Conservation (phyloP, 768 basidiomycete species). For the Serendipita sp. region DNA sequence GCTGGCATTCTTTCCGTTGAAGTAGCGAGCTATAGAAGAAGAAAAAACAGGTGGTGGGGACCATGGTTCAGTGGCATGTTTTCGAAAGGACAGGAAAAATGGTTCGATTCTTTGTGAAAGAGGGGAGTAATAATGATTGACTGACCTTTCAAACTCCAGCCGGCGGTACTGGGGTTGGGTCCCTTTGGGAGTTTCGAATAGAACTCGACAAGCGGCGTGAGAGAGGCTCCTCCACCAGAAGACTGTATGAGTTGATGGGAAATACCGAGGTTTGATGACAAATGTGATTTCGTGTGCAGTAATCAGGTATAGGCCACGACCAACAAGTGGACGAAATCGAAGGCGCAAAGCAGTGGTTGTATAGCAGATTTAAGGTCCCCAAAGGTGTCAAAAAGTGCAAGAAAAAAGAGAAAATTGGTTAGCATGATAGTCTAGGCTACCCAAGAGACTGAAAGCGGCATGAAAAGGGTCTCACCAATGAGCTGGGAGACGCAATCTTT, state of each 20-base stretch:
- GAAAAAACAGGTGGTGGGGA: neutral
- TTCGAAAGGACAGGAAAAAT: no score
- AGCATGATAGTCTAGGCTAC: neutral
- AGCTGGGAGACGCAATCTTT: constrained; percentile 83
- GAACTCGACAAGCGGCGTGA: constrained; percentile 78
- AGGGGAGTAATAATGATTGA: no score
- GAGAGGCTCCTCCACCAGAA: constrained; percentile 58
- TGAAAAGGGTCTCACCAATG: constrained; percentile 51
- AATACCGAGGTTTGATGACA: no score
- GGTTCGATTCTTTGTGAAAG: no score
- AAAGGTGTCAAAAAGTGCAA: constrained; percentile 10
- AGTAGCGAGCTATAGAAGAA: constrained; percentile 31
- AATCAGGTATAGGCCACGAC: no score
- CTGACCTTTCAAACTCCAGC: constrained; percentile 50
- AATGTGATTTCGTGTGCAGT: no score
- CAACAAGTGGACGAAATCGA: neutral
- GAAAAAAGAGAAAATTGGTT: constrained; percentile 11
- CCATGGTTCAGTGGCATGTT: no score
- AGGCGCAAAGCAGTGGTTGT: neutral
- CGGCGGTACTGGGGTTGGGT: constrained; percentile 39
- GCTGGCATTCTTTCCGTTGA: constrained; percentile 75
- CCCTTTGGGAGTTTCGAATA: constrained; percentile 97
- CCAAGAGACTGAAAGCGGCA: neutral
- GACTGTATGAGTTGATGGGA: constrained; percentile 50
- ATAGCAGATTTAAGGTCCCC: constrained; percentile 2